Evolutionary conservation across 768 basidiomycete species (phyloP).

Genomic region (Calvatia gigantea): DNA sequence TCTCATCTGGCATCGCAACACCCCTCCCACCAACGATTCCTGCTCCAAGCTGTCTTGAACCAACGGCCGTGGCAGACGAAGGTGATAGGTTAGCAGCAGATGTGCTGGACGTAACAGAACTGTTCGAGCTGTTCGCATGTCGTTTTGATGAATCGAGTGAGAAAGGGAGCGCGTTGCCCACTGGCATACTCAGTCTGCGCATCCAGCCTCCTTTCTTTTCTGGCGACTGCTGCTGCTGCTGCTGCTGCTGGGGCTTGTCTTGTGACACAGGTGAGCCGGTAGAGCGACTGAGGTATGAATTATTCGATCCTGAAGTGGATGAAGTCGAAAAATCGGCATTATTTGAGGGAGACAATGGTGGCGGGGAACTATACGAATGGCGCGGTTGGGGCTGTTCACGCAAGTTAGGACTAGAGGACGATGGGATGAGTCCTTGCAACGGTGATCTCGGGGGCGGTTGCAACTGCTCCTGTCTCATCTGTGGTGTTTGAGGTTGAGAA

Average conservation of each 20-base stretch:
- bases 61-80: slow-evolving; percentile 8
- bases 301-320: slow-evolving; percentile 26
- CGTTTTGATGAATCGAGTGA: slow-evolving; percentile 50
- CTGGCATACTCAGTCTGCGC: slow-evolving; percentile 73
- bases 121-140: slow-evolving; percentile 23
- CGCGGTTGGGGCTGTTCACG: slow-evolving; percentile 29
- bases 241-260: slow-evolving; percentile 38
- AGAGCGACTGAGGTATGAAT: slow-evolving; percentile 24
- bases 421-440: slow-evolving; percentile 21
- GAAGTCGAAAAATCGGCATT: slow-evolving; percentile 35
- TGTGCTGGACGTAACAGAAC: slow-evolving; percentile 24
- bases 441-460: not conserved
- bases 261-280: slow-evolving; percentile 20
- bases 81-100: slow-evolving; percentile 5
- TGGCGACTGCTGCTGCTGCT: not conserved
- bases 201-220: slow-evolving; percentile 60
- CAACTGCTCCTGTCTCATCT: slow-evolving; percentile 1
- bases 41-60: slow-evolving; percentile 2
- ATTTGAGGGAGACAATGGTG: slow-evolving; percentile 54
- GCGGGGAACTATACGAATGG: slow-evolving; percentile 63
- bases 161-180: slow-evolving; percentile 46
- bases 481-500: slow-evolving; percentile 22
- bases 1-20: slow-evolving; percentile 19
- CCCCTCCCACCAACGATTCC: slow-evolving; percentile 22
- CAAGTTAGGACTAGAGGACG: slow-evolving; percentile 4